These are phyloP conservation scores for Aspergillus versicolor DNA, from an alignment of 2,329 filamentous ascomycete genomes.

Conservation along the genomic window DNA sequence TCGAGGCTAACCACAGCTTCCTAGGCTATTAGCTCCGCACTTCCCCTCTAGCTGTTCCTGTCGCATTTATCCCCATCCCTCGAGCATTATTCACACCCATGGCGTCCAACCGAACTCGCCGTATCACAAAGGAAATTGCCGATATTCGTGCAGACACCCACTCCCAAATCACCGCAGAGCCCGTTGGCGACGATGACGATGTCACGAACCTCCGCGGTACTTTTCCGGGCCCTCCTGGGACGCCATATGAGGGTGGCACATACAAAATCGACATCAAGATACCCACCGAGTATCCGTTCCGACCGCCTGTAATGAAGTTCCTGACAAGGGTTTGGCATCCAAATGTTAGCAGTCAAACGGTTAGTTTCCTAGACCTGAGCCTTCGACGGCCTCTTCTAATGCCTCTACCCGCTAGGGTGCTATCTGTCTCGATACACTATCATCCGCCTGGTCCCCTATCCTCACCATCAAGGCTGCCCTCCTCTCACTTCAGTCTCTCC, in stretches of 20 bases:
- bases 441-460: conserved; percentile 89
- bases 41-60: neutral
- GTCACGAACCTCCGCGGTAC: conserved; percentile 79
- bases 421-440: conserved; percentile 93
- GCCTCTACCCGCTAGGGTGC: conserved; percentile 64
- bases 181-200: conserved; percentile 63
- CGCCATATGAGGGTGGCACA: conserved; percentile 84
- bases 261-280: conserved; percentile 84
- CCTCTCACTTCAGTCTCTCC: conserved; percentile 86
- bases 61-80: neutral
- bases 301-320: conserved; percentile 87
- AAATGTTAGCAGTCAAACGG: conserved; percentile 91
- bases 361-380: conserved; percentile 46
- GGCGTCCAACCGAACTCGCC: conserved; percentile 58
- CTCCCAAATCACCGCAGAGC: conserved; percentile 72
- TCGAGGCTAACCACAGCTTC: neutral
- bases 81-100: conserved; percentile 34
- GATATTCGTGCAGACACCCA: conserved; percentile 62
- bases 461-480: conserved; percentile 95
- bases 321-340: conserved; percentile 95
- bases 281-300: conserved; percentile 87
- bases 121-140: conserved; percentile 51
- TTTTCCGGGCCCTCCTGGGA: conserved; percentile 85
- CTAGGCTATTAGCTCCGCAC: neutral
- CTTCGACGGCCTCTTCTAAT: neutral